Base-by-base conservation (phyloP, 2,329 filamentous ascomycete species). In the Aspergillus transmontanensis region DNA sequence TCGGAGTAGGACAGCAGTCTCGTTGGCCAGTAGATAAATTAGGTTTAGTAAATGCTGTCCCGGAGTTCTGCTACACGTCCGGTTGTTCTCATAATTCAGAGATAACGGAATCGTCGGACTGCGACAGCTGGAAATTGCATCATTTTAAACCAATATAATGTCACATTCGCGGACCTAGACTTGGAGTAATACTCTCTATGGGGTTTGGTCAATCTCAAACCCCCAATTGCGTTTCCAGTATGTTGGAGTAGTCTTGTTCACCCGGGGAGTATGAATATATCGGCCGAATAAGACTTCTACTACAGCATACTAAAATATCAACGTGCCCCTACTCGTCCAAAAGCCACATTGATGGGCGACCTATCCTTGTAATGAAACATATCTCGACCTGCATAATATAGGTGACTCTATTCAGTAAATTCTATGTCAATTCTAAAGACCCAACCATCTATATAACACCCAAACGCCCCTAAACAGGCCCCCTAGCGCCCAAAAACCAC, bases 31-130 rank as follows among this genome's bases (percentile, higher is more conserved):
- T 55, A 36, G 34, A 55, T 55, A 34, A 55, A 39, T 55, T 55
- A 55, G 32, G 51, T 55, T 55, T 55, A 55, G 51, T 55, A 55
- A 41, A 39, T 55, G n/a, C 51, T 21, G 51, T 55, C 30, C 48
- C 51, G 51, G 51, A 55, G 51, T 54, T 54, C 30, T 54, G 19
- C 30, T 23, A 21, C 10, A 54, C n/a, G 19, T 54, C 51, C 51
- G 51, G 28, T 34, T 54, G 19, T 12, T 16, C 51, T 54, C 51
- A 50, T 28, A 21, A 4, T 23, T 36, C 9, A n/a, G 19, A 54
- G 51, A 54, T 36, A 21, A n/a, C 30, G 30, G 10, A 36, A 54
- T 21, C 1, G 28, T 34, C 14, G 26, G 48, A 34, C 6, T 36
- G 46, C 26, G 26, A 19, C 2, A 50, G 7, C 16, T 50, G 6